These are phyloP conservation scores for Boeremia lycopersici DNA, from an alignment of 2,329 filamentous ascomycete species.

Conservation along the genomic window DNA sequence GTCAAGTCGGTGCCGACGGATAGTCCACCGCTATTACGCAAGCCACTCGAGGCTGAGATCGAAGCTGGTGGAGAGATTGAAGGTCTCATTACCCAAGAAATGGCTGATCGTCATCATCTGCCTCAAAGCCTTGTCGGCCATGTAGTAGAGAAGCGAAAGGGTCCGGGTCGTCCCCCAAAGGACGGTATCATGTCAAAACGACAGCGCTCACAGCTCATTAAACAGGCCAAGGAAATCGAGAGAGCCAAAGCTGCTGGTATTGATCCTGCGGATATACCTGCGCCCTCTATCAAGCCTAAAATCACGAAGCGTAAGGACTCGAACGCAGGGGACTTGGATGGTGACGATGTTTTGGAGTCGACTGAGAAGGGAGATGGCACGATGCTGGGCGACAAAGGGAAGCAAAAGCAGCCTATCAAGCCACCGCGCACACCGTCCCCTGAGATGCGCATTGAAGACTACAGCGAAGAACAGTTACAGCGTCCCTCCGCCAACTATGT, in stretches of 20 bases:
- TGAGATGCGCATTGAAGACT: conserved; percentile 66
- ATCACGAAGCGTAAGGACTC: conserved; percentile 45
- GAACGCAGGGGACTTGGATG: conserved; percentile 45
- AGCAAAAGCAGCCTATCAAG: conserved; percentile 54
- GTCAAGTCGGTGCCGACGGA: conserved; percentile 34
- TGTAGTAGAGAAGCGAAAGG: conserved; percentile 67
- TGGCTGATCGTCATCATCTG: conserved; percentile 49
- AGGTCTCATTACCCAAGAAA: conserved; percentile 45
- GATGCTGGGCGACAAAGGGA: conserved; percentile 48
- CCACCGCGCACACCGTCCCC: conserved; percentile 64
- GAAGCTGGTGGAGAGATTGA: conserved; percentile 41
- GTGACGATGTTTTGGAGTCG: conserved; percentile 41
- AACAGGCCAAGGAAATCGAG: conserved; percentile 59
- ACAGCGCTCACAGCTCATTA: conserved; percentile 69
- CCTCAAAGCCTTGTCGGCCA: conserved; percentile 50
- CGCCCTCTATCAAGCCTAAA: conserved; percentile 44
- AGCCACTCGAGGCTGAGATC: conserved; percentile 38
- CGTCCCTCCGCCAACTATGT: conserved; percentile 70
- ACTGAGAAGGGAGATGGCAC: conserved; percentile 47
- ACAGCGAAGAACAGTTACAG: conserved; percentile 75
- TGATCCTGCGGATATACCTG: conserved; percentile 44
- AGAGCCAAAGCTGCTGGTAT: conserved; percentile 47
- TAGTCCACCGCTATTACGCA: conserved; percentile 35
- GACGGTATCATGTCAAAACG: conserved; percentile 84
- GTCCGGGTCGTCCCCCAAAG: conserved; percentile 81